These are phyloP conservation scores for Termitomyces sp. DNA, from an alignment of 768 basidiomycete genomes.

Conservation along the genomic window DNA sequence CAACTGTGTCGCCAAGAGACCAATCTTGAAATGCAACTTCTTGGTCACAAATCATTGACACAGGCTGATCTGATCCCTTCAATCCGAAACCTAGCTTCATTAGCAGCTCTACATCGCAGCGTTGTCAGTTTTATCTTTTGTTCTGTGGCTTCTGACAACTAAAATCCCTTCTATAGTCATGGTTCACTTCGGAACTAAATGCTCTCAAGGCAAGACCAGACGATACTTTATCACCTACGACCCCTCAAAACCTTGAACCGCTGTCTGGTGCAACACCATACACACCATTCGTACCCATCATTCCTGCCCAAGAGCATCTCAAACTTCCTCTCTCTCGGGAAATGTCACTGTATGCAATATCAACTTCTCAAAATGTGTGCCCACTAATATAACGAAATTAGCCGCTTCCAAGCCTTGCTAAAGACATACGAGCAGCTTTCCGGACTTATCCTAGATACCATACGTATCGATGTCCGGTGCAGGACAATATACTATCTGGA, in stretches of 20 bases:
- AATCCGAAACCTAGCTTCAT: slow-evolving; percentile 63
- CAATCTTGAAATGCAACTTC: slow-evolving; percentile 67
- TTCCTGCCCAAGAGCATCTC: slow-evolving; percentile 45
- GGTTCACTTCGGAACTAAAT: slow-evolving; percentile 78
- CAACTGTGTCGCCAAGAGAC: slow-evolving; percentile 76
- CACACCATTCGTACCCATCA: slow-evolving; percentile 43
- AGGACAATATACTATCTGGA: slow-evolving; percentile 79
- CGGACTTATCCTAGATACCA: slow-evolving; percentile 80
- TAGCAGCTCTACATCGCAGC: slow-evolving; percentile 82
- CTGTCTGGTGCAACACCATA: slow-evolving; percentile 44
- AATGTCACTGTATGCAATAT: slow-evolving; percentile 74
- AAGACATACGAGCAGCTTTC: slow-evolving; percentile 90
- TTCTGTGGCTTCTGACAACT: background rate
- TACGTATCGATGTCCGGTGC: slow-evolving; percentile 86
- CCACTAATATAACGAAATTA: slow-evolving; percentile 24
- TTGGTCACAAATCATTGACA: slow-evolving; percentile 50
- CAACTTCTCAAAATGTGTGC: background rate
- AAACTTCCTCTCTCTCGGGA: slow-evolving; percentile 79
- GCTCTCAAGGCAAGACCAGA: slow-evolving; percentile 62
- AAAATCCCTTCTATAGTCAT: slow-evolving; percentile 47
- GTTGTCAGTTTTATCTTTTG: slow-evolving; percentile 53
- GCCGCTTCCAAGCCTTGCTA: slow-evolving; percentile 88
- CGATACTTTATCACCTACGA: slow-evolving; percentile 49
- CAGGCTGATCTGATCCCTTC: slow-evolving; percentile 70
- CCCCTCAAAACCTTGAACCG: slow-evolving; percentile 48